These are phyloP conservation scores for Hanseniaspora gamundiae DNA, from an alignment of 1,139 yeast genomes.

Conservation along the genomic window DNA sequence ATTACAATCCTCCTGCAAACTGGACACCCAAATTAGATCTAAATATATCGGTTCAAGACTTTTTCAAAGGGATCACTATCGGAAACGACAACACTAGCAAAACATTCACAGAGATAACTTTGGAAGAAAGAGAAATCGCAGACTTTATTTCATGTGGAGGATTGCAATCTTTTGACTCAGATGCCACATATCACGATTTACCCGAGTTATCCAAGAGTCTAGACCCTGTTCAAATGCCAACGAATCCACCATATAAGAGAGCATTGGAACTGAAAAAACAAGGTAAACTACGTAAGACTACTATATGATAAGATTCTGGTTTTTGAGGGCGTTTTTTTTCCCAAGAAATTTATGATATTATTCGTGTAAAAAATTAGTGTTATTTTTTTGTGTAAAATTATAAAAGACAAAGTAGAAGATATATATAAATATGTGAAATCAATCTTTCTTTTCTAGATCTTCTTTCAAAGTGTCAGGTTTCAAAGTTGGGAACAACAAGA, in stretches of 20 bases:
- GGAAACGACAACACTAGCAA: slow-evolving; percentile 17
- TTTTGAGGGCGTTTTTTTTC: too few relatives aligned
- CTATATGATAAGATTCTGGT: neutral
- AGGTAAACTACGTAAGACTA: slow-evolving; percentile 29
- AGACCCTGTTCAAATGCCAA: slow-evolving; percentile 89
- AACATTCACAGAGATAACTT: neutral
- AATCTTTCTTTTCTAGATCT: slow-evolving; percentile 20
- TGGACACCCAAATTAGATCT: slow-evolving; percentile 63
- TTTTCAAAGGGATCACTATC: slow-evolving; percentile 60
- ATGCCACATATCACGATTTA: slow-evolving; percentile 78
- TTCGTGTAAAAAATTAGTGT: neutral
- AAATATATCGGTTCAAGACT: slow-evolving; percentile 63
- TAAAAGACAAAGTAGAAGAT: neutral
- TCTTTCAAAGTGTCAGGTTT: slow-evolving; percentile 61
- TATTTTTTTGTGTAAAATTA: neutral
- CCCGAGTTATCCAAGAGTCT: slow-evolving; percentile 33
- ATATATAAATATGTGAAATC: neutral
- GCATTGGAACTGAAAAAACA: slow-evolving; percentile 80
- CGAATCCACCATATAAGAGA: slow-evolving; percentile 90
- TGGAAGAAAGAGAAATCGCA: slow-evolving; percentile 63
- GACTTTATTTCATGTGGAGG: slow-evolving; percentile 83
- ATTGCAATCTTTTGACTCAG: slow-evolving; percentile 66
- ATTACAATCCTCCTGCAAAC: slow-evolving; percentile 66
- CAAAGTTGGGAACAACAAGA: slow-evolving; percentile 93
- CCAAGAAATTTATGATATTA: neutral